Base-by-base conservation (phyloP, 768 basidiomycete species). In the Saitozyma podzolica region DNA sequence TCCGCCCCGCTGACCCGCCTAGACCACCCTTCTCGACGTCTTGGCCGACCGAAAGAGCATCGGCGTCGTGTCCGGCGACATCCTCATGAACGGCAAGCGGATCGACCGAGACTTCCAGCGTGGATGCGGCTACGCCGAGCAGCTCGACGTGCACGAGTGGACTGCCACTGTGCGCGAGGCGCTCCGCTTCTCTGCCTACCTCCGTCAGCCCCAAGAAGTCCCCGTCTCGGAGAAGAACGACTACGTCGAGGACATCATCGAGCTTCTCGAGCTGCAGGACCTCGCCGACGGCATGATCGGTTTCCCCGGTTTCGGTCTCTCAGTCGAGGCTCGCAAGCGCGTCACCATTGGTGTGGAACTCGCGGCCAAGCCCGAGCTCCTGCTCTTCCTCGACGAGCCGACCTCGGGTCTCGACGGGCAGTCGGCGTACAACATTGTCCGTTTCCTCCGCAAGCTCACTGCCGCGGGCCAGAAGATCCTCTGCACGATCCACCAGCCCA, bases 401-500 rank as follows among this genome's bases (percentile, higher is more conserved):
- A 94, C 92, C 0, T 88, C 89, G 11, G 91, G 91, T 41, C 82
- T 93, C 14, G 80, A 81, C 54, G 76, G 76, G 37, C 80, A 80
- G 51, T 66, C 66, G 20, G 79, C 80, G 42, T 81, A 71, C 74
- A 78, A 78, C 66, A 81, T 82, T 60, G 77, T 80, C 49, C 77
- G 78, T 2, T 90, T 93, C 81, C 81, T 93, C 50, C 83, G 87
- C 9, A 84, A 86, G 51, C 85, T 93, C 40, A 90, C 91, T 8
- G 84, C 89, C 62, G 85, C 84, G 64, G 92, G 92, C 0, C 91
- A 92, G 74, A 88, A 90, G 40, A 92, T 94, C 67, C 81, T 94
- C n/a, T 93, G 91, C 87, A 94, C 90, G 20, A 81, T 93, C 68
- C 91, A 92, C 65, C 91, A 89, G 82, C 91, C 91, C 3, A 91